Evolutionary conservation across 192 early-diverging fungal genomes (phyloP), one percentile per base, ranked within the genome.

Genomic region (Podila epigama): DNA sequence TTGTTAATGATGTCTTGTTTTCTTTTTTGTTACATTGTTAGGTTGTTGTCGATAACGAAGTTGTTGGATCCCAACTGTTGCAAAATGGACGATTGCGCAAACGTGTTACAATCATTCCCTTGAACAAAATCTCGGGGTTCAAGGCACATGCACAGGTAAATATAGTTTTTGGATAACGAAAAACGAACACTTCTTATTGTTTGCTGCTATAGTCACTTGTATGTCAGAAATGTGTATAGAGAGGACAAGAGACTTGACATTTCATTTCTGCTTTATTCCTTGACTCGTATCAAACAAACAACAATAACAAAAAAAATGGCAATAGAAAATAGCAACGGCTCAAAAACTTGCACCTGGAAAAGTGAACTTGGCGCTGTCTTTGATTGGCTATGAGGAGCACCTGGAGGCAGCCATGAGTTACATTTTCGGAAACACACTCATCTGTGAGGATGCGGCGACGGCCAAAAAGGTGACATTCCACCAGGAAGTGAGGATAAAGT

Each of bases 371-470:
- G 98, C 98, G 0, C 66, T 99, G 48, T 84, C 89, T 35, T 81
- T 98, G 32, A 82, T 99, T 29, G 89, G 91, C 0, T 96, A 87
- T 62, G 92, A 94, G 3, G 78, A 88, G 6, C 93, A 95, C 51
- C 79, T 98, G n/a, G 78, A 86, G 28, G 67, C 65, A 22, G 97
- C 96, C 10, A 97, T 98, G 92, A 81, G 90, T 27, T 97, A 89
- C 72, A 94, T 98, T 15, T 99, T 99, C 87, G 98, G 97, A 7
- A 87, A 79, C 42, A 94, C 97, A 1, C 85, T 99, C 53, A 90
- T 99, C 31, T 97, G 95, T 77, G 82, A 91, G 50, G 96, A 98
- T 75, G 85, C 90, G 0, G 85, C 88, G 16, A 90, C 91, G 0
- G 96, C 96, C 2, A 95, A 96, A 77, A 70, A 82, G 34, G 91